These are phyloP conservation scores for Candida takata DNA, from an alignment of 805 yeast genomes.

Conservation along the genomic window DNA sequence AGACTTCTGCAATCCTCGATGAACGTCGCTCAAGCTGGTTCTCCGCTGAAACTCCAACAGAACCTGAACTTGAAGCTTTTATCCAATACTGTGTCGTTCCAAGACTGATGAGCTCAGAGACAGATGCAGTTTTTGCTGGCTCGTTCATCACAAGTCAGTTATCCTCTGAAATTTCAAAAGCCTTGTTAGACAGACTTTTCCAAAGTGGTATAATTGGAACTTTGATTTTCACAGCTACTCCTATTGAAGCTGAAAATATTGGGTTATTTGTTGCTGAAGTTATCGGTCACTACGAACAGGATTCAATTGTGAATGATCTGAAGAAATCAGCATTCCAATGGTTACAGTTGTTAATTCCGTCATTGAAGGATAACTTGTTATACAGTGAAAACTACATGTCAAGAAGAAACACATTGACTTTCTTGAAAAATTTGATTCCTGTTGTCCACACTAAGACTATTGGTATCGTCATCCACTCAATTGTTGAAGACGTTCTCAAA, in stretches of 20 bases:
- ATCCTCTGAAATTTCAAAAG: slow-evolving; percentile 32
- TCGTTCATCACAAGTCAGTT: slow-evolving; percentile 52
- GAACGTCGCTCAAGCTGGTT: slow-evolving; percentile 36
- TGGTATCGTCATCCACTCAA: slow-evolving; percentile 42
- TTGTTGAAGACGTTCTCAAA: slow-evolving; percentile 40
- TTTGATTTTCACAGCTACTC: slow-evolving; percentile 62
- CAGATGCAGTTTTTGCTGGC: slow-evolving; percentile 70
- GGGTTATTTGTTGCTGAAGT: slow-evolving; percentile 65
- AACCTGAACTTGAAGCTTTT: slow-evolving; percentile 29
- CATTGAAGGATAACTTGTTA: slow-evolving; percentile 13
- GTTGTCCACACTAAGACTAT: slow-evolving; percentile 47
- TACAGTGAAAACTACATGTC: slow-evolving; percentile 61
- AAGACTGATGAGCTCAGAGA: slow-evolving; percentile 67
- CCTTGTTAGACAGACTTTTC: slow-evolving; percentile 41
- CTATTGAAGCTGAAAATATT: slow-evolving; percentile 73
- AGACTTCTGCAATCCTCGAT: slow-evolving; percentile 24
- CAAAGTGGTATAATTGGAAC: slow-evolving; percentile 42
- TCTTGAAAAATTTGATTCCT: slow-evolving; percentile 67
- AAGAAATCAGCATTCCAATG: slow-evolving; percentile 41
- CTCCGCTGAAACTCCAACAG: slow-evolving; percentile 7
- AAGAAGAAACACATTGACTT: slow-evolving; percentile 71
- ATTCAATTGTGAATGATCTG: slow-evolving; percentile 23
- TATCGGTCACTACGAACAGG: slow-evolving; percentile 38
- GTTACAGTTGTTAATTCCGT: slow-evolving; percentile 42
- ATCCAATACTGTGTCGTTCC: slow-evolving; percentile 68